A percentile compares a stretch with the other conserved stretches of the same genome.
Evolutionary conservation across 2,329 filamentous ascomycete genomes (phyloP).

Genomic region (Paraphoma sp.): DNA sequence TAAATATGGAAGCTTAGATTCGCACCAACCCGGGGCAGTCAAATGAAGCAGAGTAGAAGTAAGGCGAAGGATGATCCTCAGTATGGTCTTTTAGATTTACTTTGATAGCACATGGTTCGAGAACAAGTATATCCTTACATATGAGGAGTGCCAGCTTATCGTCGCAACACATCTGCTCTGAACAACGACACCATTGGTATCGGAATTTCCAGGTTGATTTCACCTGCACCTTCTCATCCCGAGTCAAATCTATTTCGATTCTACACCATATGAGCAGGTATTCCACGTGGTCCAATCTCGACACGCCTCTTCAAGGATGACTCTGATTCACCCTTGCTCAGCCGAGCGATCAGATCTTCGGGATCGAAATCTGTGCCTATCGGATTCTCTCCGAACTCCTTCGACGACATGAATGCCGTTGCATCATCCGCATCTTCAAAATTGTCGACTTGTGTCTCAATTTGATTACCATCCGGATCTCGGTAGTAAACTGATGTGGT

Average conservation of each 20-base stretch:
- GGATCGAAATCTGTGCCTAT: slow-evolving; percentile 55
- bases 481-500: slow-evolving; percentile 58
- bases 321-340: slow-evolving; percentile 32
- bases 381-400: slow-evolving; percentile 51
- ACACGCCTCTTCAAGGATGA: slow-evolving; percentile 8
- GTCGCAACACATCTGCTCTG: too few species aligned
- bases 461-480: slow-evolving; percentile 54
- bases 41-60: too few species aligned
- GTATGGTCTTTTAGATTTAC: too few species aligned
- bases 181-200: neutral
- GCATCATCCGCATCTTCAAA: slow-evolving; percentile 42
- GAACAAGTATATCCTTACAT: too few species aligned
- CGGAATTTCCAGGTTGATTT: too few species aligned
- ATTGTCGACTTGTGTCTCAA: slow-evolving; percentile 56
- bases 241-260: too few species aligned
- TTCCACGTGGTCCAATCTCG: slow-evolving; percentile 8
- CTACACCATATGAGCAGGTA: neutral
- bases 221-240: too few species aligned
- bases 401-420: slow-evolving; percentile 48
- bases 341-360: slow-evolving; percentile 48
- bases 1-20: slow-evolving; percentile 41
- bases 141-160: too few species aligned
- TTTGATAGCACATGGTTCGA: too few species aligned
- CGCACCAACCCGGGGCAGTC: too few species aligned
- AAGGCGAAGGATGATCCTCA: too few species aligned